Evolutionary conservation across 257 asterid genomes (phyloP), one percentile per base, ranked within the genome.

Genomic region (Capsicum baccatum): DNA sequence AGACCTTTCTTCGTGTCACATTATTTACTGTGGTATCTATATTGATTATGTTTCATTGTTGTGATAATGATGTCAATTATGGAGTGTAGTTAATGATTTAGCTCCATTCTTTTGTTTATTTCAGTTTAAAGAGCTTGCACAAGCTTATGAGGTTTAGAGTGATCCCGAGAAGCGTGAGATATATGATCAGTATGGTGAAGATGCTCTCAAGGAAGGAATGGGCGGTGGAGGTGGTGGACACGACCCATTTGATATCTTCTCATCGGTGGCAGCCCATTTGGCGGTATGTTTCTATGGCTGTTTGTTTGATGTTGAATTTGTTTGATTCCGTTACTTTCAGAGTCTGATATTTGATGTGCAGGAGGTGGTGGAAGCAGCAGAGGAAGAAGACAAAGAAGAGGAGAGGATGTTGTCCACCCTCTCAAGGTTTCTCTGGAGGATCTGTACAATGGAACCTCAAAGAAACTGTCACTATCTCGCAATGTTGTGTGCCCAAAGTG

Each of bases 181-280:
- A 21, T 86, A 86, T 69, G 88, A 86, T 52, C 86, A 86, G 84
- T 86, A 84, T 54, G 89, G 89, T 42, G 87, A 83, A 62, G 87
- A 86, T 84, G 89, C 89, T 42, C 86, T 86, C 14, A 86, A 83
- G 70, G 89, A 86, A 83, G 86, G 88, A 76, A 83, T 85, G 88
- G 88, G 88, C 0, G 84, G 88, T 14, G 86, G 88, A 13, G 89
- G 85, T 39, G 87, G 89, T 57, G 82, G 82, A 82, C 89, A 86
- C 3, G 89, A 86, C 26, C 89, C 89, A 54, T 86, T 86, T 54
- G 89, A 86, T 56, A 86, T 86, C 17, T 86, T 86, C 83, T 73
- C 83, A 14, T 86, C 39, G 86, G 86, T 86, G 89, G 85, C 26
- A 83, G 80, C 50, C 86, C 86, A 16, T 86, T 86, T 86, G 88